Base-by-base conservation (phyloP, 2,329 filamentous ascomycete species). In the Aureobasidium zeae region DNA sequence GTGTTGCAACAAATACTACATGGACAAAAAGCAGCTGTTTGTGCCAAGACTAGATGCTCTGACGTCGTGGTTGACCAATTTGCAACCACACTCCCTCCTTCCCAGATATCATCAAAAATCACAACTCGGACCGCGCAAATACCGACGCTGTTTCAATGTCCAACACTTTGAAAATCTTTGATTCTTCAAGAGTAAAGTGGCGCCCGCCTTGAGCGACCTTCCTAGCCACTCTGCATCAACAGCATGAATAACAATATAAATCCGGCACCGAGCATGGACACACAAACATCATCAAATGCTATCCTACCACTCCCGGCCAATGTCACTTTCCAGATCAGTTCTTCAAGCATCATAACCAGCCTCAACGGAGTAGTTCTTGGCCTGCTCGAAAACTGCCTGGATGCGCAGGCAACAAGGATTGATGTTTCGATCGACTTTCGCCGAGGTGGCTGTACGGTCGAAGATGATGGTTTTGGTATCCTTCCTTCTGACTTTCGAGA, bases 381-480 rank as follows among this genome's bases (percentile, higher is more conserved):
- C 33, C 71, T 96, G 8, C 54, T 93, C 19, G 78, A 82, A 59
- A 98, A 98, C 60, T 77, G 86, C 0, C 70, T 98, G 10, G 91
- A 98, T 66, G 86, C 87, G 3, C 66, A 68, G 33, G 81, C 88
- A 12, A 72, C 69, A 24, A 82, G 72, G 44, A 65, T 95, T 49
- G 75, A 75, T 42, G 68, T 94, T 44, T 73, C 71, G 1, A 68
- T 94, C 16, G 83, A 95, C 63, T 86, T 86, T 57, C 61, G 64
- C 42, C 78, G 81, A 17, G 89, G 87, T 4, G 77, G 74, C 52
- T 94, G 88, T 61, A 70, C 72, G 0, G 74, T 95, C 4, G 83
- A 94, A 56, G 91, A 98, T 58, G 74, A 96, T 63, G 91, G 91
- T 1, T 45, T 68, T 12, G 91, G 91, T 0, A 93, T 98, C 33